Conservation (phyloP, 1,139 yeast species). For the Geotrichum phurueaensis region DNA sequence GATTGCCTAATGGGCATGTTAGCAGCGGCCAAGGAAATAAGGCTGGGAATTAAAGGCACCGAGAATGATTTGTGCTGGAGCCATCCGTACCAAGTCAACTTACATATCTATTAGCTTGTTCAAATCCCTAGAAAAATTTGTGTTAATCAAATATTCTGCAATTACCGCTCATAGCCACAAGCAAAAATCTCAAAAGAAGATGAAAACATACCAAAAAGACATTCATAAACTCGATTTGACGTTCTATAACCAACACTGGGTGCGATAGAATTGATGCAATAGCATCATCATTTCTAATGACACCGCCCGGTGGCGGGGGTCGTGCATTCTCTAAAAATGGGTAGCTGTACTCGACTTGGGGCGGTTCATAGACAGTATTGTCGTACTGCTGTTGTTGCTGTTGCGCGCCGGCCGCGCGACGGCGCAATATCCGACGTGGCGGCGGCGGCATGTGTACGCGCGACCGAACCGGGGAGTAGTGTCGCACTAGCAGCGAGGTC, state of each 20-base stretch:
- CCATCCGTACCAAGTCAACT: neutral
- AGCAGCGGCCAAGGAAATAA: neutral
- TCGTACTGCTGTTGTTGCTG: conserved; percentile 8
- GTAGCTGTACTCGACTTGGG: conserved; percentile 12
- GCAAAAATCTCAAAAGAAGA: neutral
- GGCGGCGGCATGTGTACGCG: conserved; percentile 20
- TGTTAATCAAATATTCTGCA: neutral
- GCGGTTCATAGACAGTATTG: conserved; percentile 6
- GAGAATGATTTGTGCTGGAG: neutral
- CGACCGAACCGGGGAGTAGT: conserved; percentile 19
- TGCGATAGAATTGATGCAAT: conserved; percentile 54
- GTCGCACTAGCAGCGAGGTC: neutral
- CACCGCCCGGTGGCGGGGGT: conserved; percentile 23
- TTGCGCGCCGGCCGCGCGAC: neutral
- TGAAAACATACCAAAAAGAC: conserved; percentile 43
- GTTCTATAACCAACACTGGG: conserved; percentile 80
- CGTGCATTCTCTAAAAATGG: conserved; percentile 5
- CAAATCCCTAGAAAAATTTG: conserved; percentile 52
- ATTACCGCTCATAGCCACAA: neutral
- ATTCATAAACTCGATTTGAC: conserved; percentile 84
- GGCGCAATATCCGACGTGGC: conserved; percentile 7
- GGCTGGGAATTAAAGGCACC: neutral
- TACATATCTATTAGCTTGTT: conserved; percentile 73
- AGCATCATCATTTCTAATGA: conserved; percentile 49
- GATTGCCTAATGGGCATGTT: conserved; percentile 37